A percentile compares a stretch with the other conserved stretches of the same genome.
These are phyloP conservation scores for Colletotrichum tamarilloi DNA, from an alignment of 2,329 filamentous ascomycete genomes.

Conservation along the genomic window DNA sequence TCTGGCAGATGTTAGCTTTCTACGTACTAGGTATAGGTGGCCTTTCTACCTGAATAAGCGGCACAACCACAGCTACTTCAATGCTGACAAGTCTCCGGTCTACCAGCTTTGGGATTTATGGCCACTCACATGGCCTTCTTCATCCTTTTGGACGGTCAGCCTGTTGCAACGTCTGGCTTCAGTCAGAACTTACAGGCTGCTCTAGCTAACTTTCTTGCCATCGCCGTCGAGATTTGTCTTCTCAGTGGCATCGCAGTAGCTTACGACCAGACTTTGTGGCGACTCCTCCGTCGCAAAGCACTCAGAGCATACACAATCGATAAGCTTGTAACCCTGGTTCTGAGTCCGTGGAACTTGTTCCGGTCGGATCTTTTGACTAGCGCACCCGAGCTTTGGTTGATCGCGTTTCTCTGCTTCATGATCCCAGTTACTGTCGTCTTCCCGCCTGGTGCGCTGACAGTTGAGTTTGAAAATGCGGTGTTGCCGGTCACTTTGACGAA, in stretches of 20 bases:
- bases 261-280: slow-evolving; percentile 17
- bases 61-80: background rate
- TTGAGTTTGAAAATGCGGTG: slow-evolving; percentile 6
- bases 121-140: slow-evolving; percentile 5
- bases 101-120: slow-evolving; percentile 7
- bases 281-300: background rate
- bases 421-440: slow-evolving; percentile 15
- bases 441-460: slow-evolving; percentile 10
- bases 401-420: background rate
- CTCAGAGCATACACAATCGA: slow-evolving; percentile 9
- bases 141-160: background rate
- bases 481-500: background rate
- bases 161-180: background rate
- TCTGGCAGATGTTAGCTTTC: background rate
- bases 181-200: slow-evolving; percentile 63
- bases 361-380: background rate
- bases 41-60: background rate
- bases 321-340: slow-evolving; percentile 1
- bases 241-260: slow-evolving; percentile 10
- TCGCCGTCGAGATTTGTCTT: slow-evolving; percentile 82
- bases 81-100: no score
- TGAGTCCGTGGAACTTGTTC: slow-evolving; percentile 11
- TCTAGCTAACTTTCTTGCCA: slow-evolving; percentile 83
- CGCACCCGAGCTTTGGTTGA: background rate
- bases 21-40: background rate